Percentiles rank a stretch among this genome's conserved stretches.
These are phyloP conservation scores for Fusarium scirpi DNA, from an alignment of 2,329 filamentous ascomycete species.

Conservation along the genomic window DNA sequence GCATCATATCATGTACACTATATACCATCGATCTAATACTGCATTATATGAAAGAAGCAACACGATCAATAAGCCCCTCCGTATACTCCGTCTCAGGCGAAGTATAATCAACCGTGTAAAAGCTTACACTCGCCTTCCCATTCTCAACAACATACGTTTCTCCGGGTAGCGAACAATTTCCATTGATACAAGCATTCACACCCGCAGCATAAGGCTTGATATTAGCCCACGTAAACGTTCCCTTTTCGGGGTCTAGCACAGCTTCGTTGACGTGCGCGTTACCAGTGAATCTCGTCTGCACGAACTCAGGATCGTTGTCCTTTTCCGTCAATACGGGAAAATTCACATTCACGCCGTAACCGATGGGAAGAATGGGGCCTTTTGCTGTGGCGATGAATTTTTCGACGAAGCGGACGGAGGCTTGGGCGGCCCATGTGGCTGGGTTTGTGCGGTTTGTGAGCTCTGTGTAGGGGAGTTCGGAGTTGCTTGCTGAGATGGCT, in stretches of 20 bases:
- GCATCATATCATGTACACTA: background rate
- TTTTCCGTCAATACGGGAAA: constrained; percentile 59
- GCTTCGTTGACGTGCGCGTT: constrained; percentile 61
- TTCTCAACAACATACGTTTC: constrained; percentile 61
- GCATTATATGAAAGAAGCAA: constrained; percentile 34
- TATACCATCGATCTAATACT: background rate
- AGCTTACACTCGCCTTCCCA: constrained; percentile 56
- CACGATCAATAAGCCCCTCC: constrained; percentile 42
- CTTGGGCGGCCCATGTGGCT: constrained; percentile 56
- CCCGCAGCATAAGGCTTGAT: constrained; percentile 54
- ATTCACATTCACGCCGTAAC: constrained; percentile 66
- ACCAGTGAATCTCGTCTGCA: constrained; percentile 62
- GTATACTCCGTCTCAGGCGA: constrained; percentile 54
- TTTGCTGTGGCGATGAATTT: constrained; percentile 56
- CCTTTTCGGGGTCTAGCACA: constrained; percentile 57
- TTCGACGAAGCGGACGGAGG: constrained; percentile 59
- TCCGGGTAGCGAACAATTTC: constrained; percentile 62
- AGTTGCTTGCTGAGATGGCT: constrained; percentile 59
- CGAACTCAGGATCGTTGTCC: constrained; percentile 56
- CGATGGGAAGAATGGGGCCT: constrained; percentile 57
- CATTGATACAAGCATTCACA: constrained; percentile 63
- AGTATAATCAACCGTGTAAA: constrained; percentile 65
- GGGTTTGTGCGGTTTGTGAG: constrained; percentile 57
- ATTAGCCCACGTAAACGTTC: constrained; percentile 58
- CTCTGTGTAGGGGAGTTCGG: constrained; percentile 56